Base-by-base conservation (phyloP, 2,329 filamentous ascomycete genomes). In the Penicillium sp. region DNA sequence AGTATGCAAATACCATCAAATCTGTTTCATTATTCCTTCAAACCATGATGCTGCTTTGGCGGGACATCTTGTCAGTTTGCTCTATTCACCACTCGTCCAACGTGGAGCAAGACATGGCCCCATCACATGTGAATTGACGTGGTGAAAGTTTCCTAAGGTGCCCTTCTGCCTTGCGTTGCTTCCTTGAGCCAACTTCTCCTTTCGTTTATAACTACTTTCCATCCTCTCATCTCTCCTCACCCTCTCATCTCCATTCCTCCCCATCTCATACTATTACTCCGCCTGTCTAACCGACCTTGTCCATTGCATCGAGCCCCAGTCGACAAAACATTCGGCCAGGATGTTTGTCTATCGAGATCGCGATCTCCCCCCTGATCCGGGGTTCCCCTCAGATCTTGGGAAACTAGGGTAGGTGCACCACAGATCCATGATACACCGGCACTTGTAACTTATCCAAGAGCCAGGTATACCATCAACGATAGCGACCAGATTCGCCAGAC, bases 271-370 rank as follows among this genome's bases (percentile, higher is more conserved):
- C 18, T 5, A n/a, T n/a, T n/a, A n/a, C n/a, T n/a, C n/a, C n/a
- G n/a, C n/a, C n/a, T n/a, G n/a, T n/a, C n/a, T n/a, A n/a, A n/a
- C 11, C 25, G 4, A 27, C 14, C 25, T n/a, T 13, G 6, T 27
- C 11, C 10, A 7, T 13, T n/a, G 11, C 25, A 27, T 23, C 21
- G 7, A 23, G 21, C 11, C 11, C 7, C 21, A 23, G 11, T 13
- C 11, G 4, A 9, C 5, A 27, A 6, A 9, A 13, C 13, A 9
- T n/a, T 21, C 19, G 21, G 14, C 42, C 54, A 71, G 36, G 26
- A 93, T 96, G 89, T 95, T 93, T 60, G 80, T 83, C 35, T 84
- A 85, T 40, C 73, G 75, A 26, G 79, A 79, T 68, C 74, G 76
- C 7, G 77, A 80, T 51, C 78, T 94, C 3, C 86, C 87, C n/a